Evolutionary conservation across 306 rosid species (phyloP).

Genomic region (Rubus idaeus): DNA sequence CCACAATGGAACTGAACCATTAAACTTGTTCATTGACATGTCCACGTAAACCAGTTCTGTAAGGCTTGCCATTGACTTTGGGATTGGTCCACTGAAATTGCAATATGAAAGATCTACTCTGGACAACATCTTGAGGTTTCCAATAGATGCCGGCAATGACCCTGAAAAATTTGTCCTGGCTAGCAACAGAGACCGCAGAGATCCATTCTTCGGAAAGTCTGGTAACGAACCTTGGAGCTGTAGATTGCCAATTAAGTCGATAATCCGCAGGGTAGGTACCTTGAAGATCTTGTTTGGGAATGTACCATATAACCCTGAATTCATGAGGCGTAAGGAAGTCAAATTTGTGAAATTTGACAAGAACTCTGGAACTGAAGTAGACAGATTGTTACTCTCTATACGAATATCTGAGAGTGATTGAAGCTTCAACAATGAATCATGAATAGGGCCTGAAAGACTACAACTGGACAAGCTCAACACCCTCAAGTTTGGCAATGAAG

Average conservation of each 20-base stretch:
- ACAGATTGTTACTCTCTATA: neutral
- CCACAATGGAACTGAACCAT: constrained; percentile 33
- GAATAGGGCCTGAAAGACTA: constrained; percentile 13
- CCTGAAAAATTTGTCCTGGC: constrained; percentile 11
- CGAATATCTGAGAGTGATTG: constrained; percentile 23
- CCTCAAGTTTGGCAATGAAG: constrained; percentile 24
- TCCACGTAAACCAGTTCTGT: constrained; percentile 24
- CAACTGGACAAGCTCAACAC: constrained; percentile 25
- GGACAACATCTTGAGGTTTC: constrained; percentile 23
- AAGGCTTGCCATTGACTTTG: constrained; percentile 21
- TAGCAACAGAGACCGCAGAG: constrained; percentile 17
- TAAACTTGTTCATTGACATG: constrained; percentile 20
- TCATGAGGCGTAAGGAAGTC: constrained; percentile 13
- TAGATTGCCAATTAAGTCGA: neutral
- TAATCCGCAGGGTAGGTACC: constrained; percentile 19
- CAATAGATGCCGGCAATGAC: constrained; percentile 24
- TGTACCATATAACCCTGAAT: neutral
- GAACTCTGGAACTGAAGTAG: constrained; percentile 21
- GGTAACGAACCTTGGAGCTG: constrained; percentile 33
- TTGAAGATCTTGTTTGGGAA: constrained; percentile 35
- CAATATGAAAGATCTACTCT: constrained; percentile 12
- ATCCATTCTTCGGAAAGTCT: neutral
- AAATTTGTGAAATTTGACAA: constrained; percentile 23
- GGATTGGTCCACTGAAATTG: constrained; percentile 25
- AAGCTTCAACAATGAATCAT: constrained; percentile 20